Evolutionary conservation across 306 rosid genomes (phyloP), one percentile per base, ranked within the genome.

Genomic region (Cicer judaicum): DNA sequence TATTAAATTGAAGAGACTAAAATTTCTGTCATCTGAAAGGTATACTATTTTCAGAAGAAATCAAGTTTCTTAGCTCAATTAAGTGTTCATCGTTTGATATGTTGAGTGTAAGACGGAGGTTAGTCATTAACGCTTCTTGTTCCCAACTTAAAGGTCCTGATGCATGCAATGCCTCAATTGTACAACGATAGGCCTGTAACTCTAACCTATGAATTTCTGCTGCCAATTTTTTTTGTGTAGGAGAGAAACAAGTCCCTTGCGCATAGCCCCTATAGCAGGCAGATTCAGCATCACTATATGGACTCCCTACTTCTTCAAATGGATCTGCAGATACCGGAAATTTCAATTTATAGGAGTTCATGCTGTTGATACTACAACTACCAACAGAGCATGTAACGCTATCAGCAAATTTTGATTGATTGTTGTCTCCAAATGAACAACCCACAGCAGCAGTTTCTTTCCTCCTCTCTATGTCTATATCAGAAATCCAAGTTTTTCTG

Each of bases 91-190:
- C 98, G 5, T 90, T 88, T 71, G 99, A 90, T 86, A 95, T 95
- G 85, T 90, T 89, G 80, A 95, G 98, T 0, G 89, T 88, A 74
- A 92, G 92, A 24, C 99, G 98, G 67, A 95, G 98, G 86, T 92
- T 91, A 70, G 99, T 95, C 82, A 95, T 84, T 87, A 95, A 80
- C 80, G 85, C 90, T 85, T 92, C 99, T 73, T 86, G 88, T 79
- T 95, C 99, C 99, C 99, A 95, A 85, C 98, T 90, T 84, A 95
- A 80, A 73, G 99, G 97, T 76, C 99, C 99, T 36, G 92, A 89
- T 48, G 98, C 98, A 88, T 87, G 88, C 84, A 95, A 83, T 81
- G 96, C 98, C 80, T 85, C 98, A 72, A 95, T 87, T 60, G 99
- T 95, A 87, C 96, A 79, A 80, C 87, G 98, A 84, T 95, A 95